phyloP scores from a whole-genome alignment of 306 rosid species.

The barrel medic (Medicago truncatula) region MtrunA17r5.0-ANR NC_053043.1:30402501-30403000 shows the following conservation, averaged over 20 bases:
- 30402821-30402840: conserved; percentile 23
- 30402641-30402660: background rate
- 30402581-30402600: background rate
- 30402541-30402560: background rate
- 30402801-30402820: conserved; percentile 7
- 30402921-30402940: conserved; percentile 94
- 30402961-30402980: conserved; percentile 91
- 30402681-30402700: conserved; percentile 81
- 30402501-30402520: background rate
- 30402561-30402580: background rate
- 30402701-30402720: conserved; percentile 76
- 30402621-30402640: background rate
- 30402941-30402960: conserved; percentile 88
- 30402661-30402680: conserved; percentile 81
- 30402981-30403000: conserved; percentile 79
- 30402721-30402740: conserved; percentile 92
- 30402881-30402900: conserved; percentile 93
- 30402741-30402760: conserved; percentile 90
- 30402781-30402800: background rate
- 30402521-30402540: background rate
- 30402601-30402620: conserved; percentile 1
- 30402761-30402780: conserved; percentile 37
- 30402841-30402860: conserved; percentile 67
- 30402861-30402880: conserved; percentile 94
- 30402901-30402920: conserved; percentile 82